Evolutionary conservation across 371 early-diverging fungal species (phyloP), one percentile per base, ranked within the genome.

Genomic region (Haplosporangium sp.): DNA sequence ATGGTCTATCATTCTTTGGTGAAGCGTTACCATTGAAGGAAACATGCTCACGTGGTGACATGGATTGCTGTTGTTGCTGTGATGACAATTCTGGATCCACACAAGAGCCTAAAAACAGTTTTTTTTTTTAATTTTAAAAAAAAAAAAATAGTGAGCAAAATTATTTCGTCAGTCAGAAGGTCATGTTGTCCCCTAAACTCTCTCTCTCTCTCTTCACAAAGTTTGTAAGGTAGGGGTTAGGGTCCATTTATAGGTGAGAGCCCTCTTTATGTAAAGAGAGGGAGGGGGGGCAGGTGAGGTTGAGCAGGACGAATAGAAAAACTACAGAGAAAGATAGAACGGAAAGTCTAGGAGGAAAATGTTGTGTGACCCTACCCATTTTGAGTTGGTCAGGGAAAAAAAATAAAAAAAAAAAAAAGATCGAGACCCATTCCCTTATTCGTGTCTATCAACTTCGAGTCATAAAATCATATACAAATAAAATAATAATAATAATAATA

Each of bases 1-100:
- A 68, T 37, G 76, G 63, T n/a, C 77, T 69, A 38, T 67, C 68
- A 42, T 56, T 52, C 65, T 71, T 64, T 5, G 66, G 72, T 55
- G 68, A 63, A n/a, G 61, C 34, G 19, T 63, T 67, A 40, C 56
- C 65, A 19, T 50, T 65, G 61, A 61, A 56, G 34, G 67, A 42
- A 38, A 27, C 47, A 17, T 61, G 63, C 40, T 64, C 71, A 34
- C 71, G 71, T 44, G 60, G 27, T 5, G 71, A 59, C n/a, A 57
- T 39, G 4, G 69, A 55, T 13, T 44, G 44, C 44, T 44, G 44
- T 52, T 61, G 44, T 35, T 57, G 48, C 44, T 61, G 55, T 19
- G 62, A 44, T 52, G 71, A n/a, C 60, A 63, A 50, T 39, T 63
- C 67, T 63, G 61, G 63, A 20, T 68, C 64, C 59, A 63, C 34